phyloP scores from a whole-genome alignment of 225 moss, liverwort and hornwort species.

The Ulota crispa region DNA sequence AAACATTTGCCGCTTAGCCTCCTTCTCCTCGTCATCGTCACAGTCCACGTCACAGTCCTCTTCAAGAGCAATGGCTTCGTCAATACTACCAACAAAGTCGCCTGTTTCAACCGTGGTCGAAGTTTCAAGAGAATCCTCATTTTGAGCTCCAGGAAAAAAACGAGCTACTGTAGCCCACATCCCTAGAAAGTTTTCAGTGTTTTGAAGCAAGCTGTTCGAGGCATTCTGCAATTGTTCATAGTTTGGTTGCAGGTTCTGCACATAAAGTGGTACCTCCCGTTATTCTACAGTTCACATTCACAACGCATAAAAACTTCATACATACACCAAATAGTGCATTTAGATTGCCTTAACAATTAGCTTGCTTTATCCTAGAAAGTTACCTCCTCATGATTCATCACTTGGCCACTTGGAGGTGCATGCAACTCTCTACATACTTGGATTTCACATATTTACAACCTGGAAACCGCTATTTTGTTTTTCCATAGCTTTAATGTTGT shows the following conservation, averaged over 20 bases:
- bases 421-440: too few relatives aligned
- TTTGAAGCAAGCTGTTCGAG: slow-evolving; percentile 46
- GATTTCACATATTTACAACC: too few relatives aligned
- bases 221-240: slow-evolving; percentile 38
- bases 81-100: slow-evolving; percentile 9
- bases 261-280: background rate
- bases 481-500: too few relatives aligned
- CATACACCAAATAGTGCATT: too few relatives aligned
- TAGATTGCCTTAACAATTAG: too few relatives aligned
- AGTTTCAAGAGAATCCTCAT: slow-evolving; percentile 16
- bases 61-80: slow-evolving; percentile 16
- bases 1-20: slow-evolving; percentile 61
- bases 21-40: slow-evolving; percentile 32
- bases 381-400: too few relatives aligned
- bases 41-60: slow-evolving; percentile 25
- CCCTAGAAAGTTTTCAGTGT: slow-evolving; percentile 65
- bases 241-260: slow-evolving; percentile 39
- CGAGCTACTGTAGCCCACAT: slow-evolving; percentile 68
- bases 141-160: slow-evolving; percentile 40
- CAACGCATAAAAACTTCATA: background rate
- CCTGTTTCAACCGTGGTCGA: slow-evolving; percentile 13
- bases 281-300: slow-evolving; percentile 10
- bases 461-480: too few relatives aligned
- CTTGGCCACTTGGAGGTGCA: too few relatives aligned
- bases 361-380: too few relatives aligned